A percentile compares a stretch with the other conserved stretches of the same genome.
Conservation (phyloP, 345 rosid genomes). For the Euphorbia lathyris region DNA sequence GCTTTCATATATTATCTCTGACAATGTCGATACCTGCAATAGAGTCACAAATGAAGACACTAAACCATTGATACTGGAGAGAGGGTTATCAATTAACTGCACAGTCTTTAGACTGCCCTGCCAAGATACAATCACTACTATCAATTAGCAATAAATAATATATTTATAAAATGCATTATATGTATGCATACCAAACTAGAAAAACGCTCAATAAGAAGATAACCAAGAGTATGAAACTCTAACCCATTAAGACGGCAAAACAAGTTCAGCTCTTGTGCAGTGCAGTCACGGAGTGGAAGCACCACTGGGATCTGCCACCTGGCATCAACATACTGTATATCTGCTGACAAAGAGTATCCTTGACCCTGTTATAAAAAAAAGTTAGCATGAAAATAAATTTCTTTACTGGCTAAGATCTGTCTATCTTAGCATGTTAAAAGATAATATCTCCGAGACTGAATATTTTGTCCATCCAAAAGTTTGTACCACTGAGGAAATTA, state of each 20-base stretch:
- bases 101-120: constrained; percentile 80
- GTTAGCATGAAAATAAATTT: too few relatives aligned
- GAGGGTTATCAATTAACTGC: constrained; percentile 38
- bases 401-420: too few relatives aligned
- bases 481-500: not conserved
- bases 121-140: constrained; percentile 42
- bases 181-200: not conserved
- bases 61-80: constrained; percentile 68
- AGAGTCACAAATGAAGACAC: constrained; percentile 77
- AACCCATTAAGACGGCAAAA: constrained; percentile 78
- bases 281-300: constrained; percentile 86
- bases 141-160: constrained; percentile 22
- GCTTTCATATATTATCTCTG: too few relatives aligned
- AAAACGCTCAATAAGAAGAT: not conserved
- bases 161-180: not conserved
- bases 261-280: constrained; percentile 57
- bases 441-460: too few relatives aligned
- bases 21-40: constrained; percentile 51
- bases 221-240: constrained; percentile 17
- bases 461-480: not conserved
- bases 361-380: constrained; percentile 56
- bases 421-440: too few relatives aligned
- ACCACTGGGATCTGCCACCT: constrained; percentile 80
- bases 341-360: constrained; percentile 94
- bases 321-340: constrained; percentile 84